Conservation (phyloP, 768 basidiomycete genomes). For the Lyophyllum decastes region DNA sequence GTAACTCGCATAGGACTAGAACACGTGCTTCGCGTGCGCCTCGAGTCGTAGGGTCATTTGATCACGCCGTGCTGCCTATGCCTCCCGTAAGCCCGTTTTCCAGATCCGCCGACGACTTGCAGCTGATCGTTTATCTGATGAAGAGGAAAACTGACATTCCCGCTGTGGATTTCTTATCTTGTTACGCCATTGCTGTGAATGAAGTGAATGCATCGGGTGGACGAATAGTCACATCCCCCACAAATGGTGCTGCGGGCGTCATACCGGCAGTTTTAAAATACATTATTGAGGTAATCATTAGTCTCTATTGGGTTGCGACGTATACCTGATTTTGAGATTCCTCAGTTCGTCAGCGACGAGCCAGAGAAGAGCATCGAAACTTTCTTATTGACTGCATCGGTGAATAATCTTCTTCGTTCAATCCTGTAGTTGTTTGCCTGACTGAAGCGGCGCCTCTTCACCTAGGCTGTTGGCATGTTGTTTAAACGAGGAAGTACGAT, state of each 20-base stretch:
- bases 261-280: constrained; percentile 94
- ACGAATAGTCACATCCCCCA: constrained; percentile 92
- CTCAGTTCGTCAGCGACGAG: constrained; percentile 86
- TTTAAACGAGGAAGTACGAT: constrained; percentile 98
- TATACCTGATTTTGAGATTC: constrained; percentile 1
- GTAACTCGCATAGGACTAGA: constrained; percentile 1
- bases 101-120: background rate
- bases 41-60: constrained; percentile 71
- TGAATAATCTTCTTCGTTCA: constrained; percentile 35
- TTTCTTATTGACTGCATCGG: constrained; percentile 87
- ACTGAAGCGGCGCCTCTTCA: constrained; percentile 1
- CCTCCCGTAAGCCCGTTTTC: constrained; percentile 61
- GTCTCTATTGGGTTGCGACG: background rate
- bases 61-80: constrained; percentile 80
- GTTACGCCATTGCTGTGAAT: constrained; percentile 94
- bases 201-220: constrained; percentile 95
- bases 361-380: constrained; percentile 86
- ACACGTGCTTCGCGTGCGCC: constrained; percentile 28
- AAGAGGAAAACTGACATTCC: constrained; percentile 87
- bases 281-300: constrained; percentile 64
- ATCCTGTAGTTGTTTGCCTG: background rate
- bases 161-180: constrained; percentile 90
- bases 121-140: background rate
- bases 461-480: constrained; percentile 87
- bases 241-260: constrained; percentile 92